A percentile compares a stretch with the other conserved stretches of the same genome.
Evolutionary conservation across 768 basidiomycete species (phyloP).

Genomic region (Termitomyces sp.): DNA sequence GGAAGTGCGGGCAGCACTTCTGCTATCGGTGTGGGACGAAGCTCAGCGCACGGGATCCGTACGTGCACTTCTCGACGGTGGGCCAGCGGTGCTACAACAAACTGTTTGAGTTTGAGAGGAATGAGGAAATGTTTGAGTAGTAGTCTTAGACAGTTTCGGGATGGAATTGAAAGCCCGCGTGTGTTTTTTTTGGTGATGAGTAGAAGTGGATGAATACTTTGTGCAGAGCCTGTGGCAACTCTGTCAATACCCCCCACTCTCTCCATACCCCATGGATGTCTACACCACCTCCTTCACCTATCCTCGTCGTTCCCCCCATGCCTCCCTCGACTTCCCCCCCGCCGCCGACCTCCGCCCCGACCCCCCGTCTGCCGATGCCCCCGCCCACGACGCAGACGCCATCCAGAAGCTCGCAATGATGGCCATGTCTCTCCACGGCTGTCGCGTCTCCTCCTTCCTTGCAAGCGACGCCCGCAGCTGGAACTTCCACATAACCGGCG

Average conservation of each 20-base stretch:
- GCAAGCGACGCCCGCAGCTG: slow-evolving; percentile 69
- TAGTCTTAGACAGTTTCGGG: slow-evolving; percentile 13
- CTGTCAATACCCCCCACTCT: slow-evolving; percentile 48
- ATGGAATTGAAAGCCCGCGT: slow-evolving; percentile 33
- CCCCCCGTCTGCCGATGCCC: slow-evolving; percentile 29
- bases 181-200: slow-evolving; percentile 20
- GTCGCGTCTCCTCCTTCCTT: slow-evolving; percentile 75
- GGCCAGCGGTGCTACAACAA: slow-evolving; percentile 53
- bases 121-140: slow-evolving; percentile 12
- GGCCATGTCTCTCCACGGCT: slow-evolving; percentile 76
- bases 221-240: slow-evolving; percentile 29
- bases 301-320: slow-evolving; percentile 74
- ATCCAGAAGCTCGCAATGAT: slow-evolving; percentile 75
- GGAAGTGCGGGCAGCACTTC: slow-evolving; percentile 71
- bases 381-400: slow-evolving; percentile 57
- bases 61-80: slow-evolving; percentile 59
- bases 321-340: slow-evolving; percentile 56
- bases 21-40: slow-evolving; percentile 73
- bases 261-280: slow-evolving; percentile 73
- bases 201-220: neutral
- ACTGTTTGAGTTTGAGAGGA: slow-evolving; percentile 52
- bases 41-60: slow-evolving; percentile 47
- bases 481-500: slow-evolving; percentile 89
- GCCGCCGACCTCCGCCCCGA: slow-evolving; percentile 38
- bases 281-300: slow-evolving; percentile 94